Evolutionary conservation across 768 basidiomycete species (phyloP), one percentile per base, ranked within the genome.

Genomic region (Tephrocybe sp.): DNA sequence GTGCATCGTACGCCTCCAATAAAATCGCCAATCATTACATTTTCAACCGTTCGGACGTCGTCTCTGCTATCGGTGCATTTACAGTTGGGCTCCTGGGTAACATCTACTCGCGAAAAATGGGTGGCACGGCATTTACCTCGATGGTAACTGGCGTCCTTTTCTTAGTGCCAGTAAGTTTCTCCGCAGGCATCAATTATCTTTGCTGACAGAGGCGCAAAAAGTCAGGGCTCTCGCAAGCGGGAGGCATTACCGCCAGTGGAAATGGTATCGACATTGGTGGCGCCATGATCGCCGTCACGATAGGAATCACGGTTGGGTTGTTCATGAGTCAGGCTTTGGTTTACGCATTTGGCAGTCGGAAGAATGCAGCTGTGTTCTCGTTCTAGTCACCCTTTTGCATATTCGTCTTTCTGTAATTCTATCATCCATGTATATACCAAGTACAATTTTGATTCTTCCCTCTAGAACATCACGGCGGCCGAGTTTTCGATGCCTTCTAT

Each of bases 111-210:
- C 77, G 90, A 38, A 82, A 80, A 62, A 85, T 89, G 78, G 80
- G 86, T 7, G 91, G 90, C 7, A 92, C 90, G 3, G 91, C 91
- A 16, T 93, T 93, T 67, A 91, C 90, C 9, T 84, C 84, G 2
- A 94, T 94, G 92, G 89, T 92, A 32, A 88, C 91, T 21, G 91
- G 90, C 31, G 89, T 94, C 5, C 65, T 92, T 54, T 91, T 94
- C 67, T 71, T 93, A 52, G 89, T 94, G 21, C 92, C 92, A 11
- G 90, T 92, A 43, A 43, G 63, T 64, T 86, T 77, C 16, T 42
- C 56, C 28, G n/a, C 16, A 15, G 34, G 47, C 16, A 36, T 30
- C 37, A 3, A 8, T 41, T 34, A 19, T 16, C 9, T 12, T 43
- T 34, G 28, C 42, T 47, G 43, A 60, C 4, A 38, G 39, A 44